A percentile compares a stretch with the other conserved stretches of the same genome.
phyloP scores from a whole-genome alignment of 257 asterid genomes.

The Ilex asprella region DNA sequence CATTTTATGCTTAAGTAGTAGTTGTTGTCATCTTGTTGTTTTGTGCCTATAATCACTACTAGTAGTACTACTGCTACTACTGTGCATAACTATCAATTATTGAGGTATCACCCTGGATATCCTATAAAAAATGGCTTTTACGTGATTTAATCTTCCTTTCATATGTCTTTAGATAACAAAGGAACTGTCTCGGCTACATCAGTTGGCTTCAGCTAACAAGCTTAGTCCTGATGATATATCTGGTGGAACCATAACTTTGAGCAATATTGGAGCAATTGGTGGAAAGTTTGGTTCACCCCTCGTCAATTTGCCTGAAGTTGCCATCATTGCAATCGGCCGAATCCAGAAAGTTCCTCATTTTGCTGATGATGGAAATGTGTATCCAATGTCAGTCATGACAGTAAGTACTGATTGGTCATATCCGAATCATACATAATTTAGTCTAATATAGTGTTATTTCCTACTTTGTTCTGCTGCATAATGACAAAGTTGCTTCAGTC shows the following conservation, averaged over 20 bases:
- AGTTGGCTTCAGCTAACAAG: conserved; percentile 71
- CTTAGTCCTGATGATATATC: conserved; percentile 75
- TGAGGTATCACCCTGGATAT: too few relatives aligned
- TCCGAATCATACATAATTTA: background rate
- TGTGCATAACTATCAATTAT: too few relatives aligned
- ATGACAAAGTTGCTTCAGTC: background rate
- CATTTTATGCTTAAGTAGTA: background rate
- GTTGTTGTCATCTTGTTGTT: too few relatives aligned
- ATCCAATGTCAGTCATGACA: conserved; percentile 69
- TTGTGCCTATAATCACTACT: too few relatives aligned
- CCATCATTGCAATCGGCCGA: conserved; percentile 87
- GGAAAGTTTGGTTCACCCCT: conserved; percentile 95
- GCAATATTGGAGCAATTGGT: conserved; percentile 94
- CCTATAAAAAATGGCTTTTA: too few relatives aligned
- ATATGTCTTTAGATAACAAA: conserved; percentile 51
- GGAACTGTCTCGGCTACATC: conserved; percentile 62
- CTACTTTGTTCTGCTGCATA: background rate
- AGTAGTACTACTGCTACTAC: too few relatives aligned
- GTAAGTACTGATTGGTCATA: conserved; percentile 32
- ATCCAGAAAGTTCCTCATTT: conserved; percentile 71
- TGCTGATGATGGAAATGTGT: conserved; percentile 48
- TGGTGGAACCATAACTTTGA: conserved; percentile 78
- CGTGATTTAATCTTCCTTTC: background rate
- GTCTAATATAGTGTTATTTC: background rate
- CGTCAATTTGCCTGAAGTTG: conserved; percentile 75